phyloP scores from a whole-genome alignment of 2,329 filamentous ascomycete species.

The Ceratocystis colombiana region DNA sequence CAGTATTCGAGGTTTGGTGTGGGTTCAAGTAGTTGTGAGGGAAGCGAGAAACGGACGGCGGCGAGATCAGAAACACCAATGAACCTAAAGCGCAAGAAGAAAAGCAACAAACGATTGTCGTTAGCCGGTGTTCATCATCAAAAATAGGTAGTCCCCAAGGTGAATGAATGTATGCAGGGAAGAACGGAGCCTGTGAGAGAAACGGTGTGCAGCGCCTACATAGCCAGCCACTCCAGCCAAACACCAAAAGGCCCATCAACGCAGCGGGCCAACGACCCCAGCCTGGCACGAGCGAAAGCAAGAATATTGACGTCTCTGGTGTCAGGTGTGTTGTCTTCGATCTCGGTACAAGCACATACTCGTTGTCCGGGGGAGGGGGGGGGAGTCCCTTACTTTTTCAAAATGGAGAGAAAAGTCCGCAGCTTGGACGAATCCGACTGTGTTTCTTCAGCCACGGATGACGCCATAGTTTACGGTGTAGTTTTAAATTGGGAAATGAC shows the following conservation, averaged over 20 bases:
- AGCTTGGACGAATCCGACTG: conserved; percentile 23
- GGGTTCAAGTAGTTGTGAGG: conserved; percentile 88
- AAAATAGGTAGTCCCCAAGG: background rate
- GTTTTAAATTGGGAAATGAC: background rate
- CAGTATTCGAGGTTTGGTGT: conserved; percentile 98
- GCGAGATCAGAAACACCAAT: conserved; percentile 94
- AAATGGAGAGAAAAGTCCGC: conserved; percentile 23
- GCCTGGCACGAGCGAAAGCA: background rate
- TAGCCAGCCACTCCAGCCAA: background rate
- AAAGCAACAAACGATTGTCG: background rate
- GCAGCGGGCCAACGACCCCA: background rate
- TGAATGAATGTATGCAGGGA: background rate
- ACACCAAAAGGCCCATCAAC: background rate
- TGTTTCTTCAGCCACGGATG: conserved; percentile 22
- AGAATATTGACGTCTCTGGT: background rate
- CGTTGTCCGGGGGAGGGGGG: background rate
- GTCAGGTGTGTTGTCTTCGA: background rate
- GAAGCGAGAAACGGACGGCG: conserved; percentile 87
- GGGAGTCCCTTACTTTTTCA: conserved; percentile 24
- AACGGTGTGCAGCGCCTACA: background rate
- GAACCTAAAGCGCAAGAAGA: conserved; percentile 49
- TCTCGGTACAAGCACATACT: background rate
- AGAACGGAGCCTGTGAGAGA: background rate
- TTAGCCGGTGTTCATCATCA: background rate
- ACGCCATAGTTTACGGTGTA: conserved; percentile 19